Evolutionary conservation across 768 basidiomycete genomes (phyloP).

Genomic region (Tulasnella sp.): DNA sequence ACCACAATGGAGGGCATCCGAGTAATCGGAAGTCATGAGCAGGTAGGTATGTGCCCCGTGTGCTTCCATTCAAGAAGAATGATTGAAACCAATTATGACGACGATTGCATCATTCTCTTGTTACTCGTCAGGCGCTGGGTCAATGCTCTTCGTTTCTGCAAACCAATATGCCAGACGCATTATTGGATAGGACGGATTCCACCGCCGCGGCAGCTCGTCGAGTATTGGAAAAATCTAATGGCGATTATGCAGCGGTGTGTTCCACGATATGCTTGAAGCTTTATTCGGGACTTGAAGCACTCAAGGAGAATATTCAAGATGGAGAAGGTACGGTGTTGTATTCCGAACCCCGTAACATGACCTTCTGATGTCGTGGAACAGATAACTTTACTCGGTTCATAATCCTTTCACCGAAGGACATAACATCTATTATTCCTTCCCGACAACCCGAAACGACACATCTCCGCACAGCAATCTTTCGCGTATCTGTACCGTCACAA

Average conservation of each 20-base stretch:
- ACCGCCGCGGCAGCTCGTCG: slow-evolving; percentile 12
- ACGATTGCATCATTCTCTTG: neutral
- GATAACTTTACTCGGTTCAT: slow-evolving; percentile 11
- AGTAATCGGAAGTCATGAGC: slow-evolving; percentile 8
- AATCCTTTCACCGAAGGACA: neutral
- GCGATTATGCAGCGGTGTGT: slow-evolving; percentile 6
- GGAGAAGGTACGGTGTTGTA: neutral
- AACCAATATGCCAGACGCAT: slow-evolving; percentile 1
- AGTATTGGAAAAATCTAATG: neutral
- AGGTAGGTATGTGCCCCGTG: slow-evolving; percentile 5
- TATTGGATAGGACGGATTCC: neutral
- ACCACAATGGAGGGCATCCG: slow-evolving; percentile 2
- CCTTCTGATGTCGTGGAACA: neutral
- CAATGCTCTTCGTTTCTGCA: slow-evolving; percentile 6
- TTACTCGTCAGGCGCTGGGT: slow-evolving; percentile 3
- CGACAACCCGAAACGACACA: neutral
- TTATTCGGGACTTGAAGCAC: neutral
- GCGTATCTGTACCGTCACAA: neutral
- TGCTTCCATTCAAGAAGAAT: neutral
- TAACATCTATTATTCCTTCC: neutral
- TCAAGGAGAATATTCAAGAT: slow-evolving; percentile 10
- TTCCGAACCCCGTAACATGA: neutral
- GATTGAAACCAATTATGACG: too few relatives aligned
- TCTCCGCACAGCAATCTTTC: neutral
- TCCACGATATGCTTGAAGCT: slow-evolving; percentile 11